These are phyloP conservation scores for Phytophthora syringae DNA, from an alignment of 352 stramenopile genomes.

Conservation along the genomic window DNA sequence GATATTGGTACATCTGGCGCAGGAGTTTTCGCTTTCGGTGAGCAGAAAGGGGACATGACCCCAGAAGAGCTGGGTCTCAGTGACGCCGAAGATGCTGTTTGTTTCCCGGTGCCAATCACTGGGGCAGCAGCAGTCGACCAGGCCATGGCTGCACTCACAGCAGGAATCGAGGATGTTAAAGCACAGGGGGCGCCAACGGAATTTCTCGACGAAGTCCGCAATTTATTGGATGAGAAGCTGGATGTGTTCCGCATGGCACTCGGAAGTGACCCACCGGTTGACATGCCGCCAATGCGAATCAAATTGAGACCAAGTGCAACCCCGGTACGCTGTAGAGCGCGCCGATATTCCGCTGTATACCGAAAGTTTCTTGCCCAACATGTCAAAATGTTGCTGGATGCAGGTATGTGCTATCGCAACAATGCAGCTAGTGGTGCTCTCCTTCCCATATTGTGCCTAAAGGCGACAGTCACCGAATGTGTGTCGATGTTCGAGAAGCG, in stretches of 20 bases:
- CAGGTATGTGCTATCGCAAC: slow-evolving; percentile 9
- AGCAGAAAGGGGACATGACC: too few species aligned
- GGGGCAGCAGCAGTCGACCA: too few species aligned
- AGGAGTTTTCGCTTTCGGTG: too few species aligned
- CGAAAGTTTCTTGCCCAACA: slow-evolving; percentile 4
- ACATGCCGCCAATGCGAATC: slow-evolving; percentile 19
- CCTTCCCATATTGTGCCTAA: slow-evolving; percentile 7
- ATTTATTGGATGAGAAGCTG: slow-evolving; percentile 9
- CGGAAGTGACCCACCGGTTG: slow-evolving; percentile 11
- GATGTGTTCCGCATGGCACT: slow-evolving; percentile 11
- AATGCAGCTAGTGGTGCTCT: slow-evolving; percentile 8
- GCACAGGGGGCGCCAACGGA: not conserved
- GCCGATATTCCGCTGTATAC: not conserved
- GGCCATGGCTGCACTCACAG: too few species aligned
- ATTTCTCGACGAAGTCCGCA: not conserved
- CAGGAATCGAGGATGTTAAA: too few species aligned
- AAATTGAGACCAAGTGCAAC: too few species aligned
- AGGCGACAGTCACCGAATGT: slow-evolving; percentile 6
- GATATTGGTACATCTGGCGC: too few species aligned
- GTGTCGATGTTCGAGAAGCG: slow-evolving; percentile 5
- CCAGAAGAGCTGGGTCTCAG: too few species aligned
- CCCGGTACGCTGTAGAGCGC: slow-evolving; percentile 3
- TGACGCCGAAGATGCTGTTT: too few species aligned
- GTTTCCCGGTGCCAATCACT: too few species aligned
- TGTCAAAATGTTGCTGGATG: too few species aligned